Base-by-base conservation (phyloP, 2,329 filamentous ascomycete species). In the Diaporthe sp. region DNA sequence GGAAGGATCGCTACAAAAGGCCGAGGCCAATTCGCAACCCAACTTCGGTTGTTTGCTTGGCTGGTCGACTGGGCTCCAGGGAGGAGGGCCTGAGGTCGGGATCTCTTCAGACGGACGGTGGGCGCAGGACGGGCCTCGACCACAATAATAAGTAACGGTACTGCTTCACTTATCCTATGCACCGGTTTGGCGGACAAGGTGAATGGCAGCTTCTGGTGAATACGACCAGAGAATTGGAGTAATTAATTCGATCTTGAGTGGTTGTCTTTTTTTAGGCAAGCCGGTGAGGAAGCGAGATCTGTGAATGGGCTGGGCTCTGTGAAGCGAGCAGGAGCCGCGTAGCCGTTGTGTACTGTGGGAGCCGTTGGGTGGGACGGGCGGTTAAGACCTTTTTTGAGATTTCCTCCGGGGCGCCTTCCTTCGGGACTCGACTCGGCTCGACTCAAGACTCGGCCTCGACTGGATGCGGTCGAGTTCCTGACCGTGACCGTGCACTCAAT, bases 1-100 rank as follows among this genome's bases (percentile, higher is more conserved):
- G 64, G 30, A 54, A 64, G 64, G 64, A 67, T 67, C 15, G 47
- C 30, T 67, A 30, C 61, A 67, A 22, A 10, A 35, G 30, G 45
- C 42, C 40, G 61, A 47, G 60, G 40, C 60, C 42, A 67, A 67
- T 28, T 67, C 30, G 45, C 64, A 66, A 67, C n/a, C 45, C 64
- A 67, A 52, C 64, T 67, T 67, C 64, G 64, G 64, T 28, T 52
- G 64, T 52, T 52, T 38, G 64, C 64, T 67, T 52, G 64, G 64
- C 64, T 67, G 64, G n/a, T 50, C 5, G 30, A 35, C 30, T 52
- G 61, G 61, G 61, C 61, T 67, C 42, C 45, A 67, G 64, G 54
- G 3, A 19, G 28, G n/a, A 8, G 52, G 15, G 52, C 10, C 50
- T 9, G 17, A 42, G 45, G 40, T 33, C 28, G 28, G 28, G 38